Evolutionary conservation across 106 monocot species (phyloP).

Genomic region (Allium sativum): DNA sequence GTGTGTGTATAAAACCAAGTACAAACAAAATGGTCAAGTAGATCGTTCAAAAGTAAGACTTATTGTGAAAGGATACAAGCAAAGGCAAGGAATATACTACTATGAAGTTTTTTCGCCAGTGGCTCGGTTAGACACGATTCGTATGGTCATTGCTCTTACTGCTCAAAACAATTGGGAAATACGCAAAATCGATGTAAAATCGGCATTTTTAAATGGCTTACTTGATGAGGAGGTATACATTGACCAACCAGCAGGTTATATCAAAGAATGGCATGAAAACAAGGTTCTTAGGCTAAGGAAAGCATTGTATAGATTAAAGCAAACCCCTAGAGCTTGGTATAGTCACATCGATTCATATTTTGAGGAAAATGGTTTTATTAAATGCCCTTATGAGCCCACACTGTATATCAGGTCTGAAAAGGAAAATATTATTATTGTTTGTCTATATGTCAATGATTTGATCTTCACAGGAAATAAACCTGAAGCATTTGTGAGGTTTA

Average conservation of each 20-base stretch:
- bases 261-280: neutral
- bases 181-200: neutral
- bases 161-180: neutral
- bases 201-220: neutral
- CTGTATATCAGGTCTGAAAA: too few species aligned
- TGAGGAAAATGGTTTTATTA: neutral
- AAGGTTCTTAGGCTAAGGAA: neutral
- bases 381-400: too few species aligned
- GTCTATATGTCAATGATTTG: too few species aligned
- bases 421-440: too few species aligned
- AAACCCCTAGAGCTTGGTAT: neutral
- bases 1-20: too few species aligned
- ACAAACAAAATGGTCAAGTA: neutral
- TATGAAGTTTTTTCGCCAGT: neutral
- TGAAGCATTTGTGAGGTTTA: too few species aligned
- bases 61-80: neutral
- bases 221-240: neutral
- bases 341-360: neutral
- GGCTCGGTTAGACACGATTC: neutral
- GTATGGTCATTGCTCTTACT: neutral
- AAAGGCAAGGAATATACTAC: neutral
- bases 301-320: neutral
- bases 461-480: too few species aligned
- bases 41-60: neutral
- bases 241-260: neutral